phyloP scores from a whole-genome alignment of 192 early-diverging fungal genomes.

The Lobosporangium transversale region DNA sequence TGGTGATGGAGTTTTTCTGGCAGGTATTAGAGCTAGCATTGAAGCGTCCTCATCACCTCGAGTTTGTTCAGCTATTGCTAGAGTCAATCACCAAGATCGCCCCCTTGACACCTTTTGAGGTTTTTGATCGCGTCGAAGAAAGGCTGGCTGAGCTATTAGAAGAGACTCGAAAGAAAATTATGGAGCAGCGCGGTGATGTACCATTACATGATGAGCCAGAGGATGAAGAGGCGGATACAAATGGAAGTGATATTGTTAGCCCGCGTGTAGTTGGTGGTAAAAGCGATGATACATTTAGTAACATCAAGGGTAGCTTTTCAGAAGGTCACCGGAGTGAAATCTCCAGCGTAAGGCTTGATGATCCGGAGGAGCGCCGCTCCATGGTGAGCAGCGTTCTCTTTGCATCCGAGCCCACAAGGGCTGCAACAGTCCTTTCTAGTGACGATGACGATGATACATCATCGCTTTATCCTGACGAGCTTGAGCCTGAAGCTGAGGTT shows the following conservation, averaged over 20 bases:
- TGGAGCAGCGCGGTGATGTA: constrained; percentile 71
- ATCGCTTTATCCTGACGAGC: constrained; percentile 22
- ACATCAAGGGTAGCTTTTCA: constrained; percentile 28
- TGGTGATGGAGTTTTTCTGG: constrained; percentile 53
- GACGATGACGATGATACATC: constrained; percentile 22
- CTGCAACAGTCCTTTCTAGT: not conserved
- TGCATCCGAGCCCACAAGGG: constrained; percentile 13
- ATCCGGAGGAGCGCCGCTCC: constrained; percentile 36
- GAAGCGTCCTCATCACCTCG: constrained; percentile 49
- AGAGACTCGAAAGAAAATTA: constrained; percentile 43
- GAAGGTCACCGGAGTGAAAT: constrained; percentile 46
- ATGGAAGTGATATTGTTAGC: constrained; percentile 11
- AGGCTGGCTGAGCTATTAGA: constrained; percentile 48
- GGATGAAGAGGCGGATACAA: constrained; percentile 3
- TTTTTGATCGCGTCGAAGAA: constrained; percentile 47
- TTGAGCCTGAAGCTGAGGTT: constrained; percentile 23
- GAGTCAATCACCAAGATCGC: constrained; percentile 47
- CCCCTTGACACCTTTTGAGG: constrained; percentile 39
- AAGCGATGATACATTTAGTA: constrained; percentile 17
- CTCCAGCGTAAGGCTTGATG: constrained; percentile 27
- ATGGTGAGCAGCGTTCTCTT: constrained; percentile 43
- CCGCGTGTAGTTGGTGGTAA: constrained; percentile 17
- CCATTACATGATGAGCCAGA: constrained; percentile 79
- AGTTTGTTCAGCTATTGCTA: constrained; percentile 46
- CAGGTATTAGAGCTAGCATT: constrained; percentile 38